Base-by-base conservation (phyloP, 1,139 yeast species). In the Scheffersomyces cryptocercus region DNA sequence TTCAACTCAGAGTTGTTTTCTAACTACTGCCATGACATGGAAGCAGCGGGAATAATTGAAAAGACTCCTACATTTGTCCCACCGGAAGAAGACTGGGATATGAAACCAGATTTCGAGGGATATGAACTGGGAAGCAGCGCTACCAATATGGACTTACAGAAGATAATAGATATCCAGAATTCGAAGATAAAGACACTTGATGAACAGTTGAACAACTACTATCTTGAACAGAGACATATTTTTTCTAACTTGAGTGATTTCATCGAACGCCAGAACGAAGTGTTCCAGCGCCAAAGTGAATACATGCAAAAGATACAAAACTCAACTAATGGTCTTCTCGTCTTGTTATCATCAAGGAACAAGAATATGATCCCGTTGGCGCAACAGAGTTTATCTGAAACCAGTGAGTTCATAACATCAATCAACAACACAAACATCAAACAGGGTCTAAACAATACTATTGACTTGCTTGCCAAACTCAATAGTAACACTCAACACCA, bases 1-100 rank as follows among this genome's bases (percentile, higher is more conserved):
- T 68, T 68, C 49, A 61, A 54, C 37, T 49, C 58, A 11, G 47
- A 49, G 2, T 40, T 51, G 7, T 67, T 67, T 44, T 46, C 50
- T 16, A 45, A 49, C 7, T 68, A 52, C 49, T 56, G 59, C n/a
- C 37, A 39, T 2, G 44, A 50, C 26, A 46, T 59, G 16, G 56
- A 56, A 29, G 35, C 45, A 16, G 40, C 37, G 2, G 58, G 58
- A 13, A 9, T 40, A 9, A 15, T 42, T n/a, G 43, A 42, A 7
- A 34, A 35, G 2, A 30, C 35, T 3, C 50, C 47, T 9, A 16
- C 24, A 13, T 15, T 28, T 12, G 16, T 29, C 8, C 36, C 37
- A 20, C 29, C 16, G 9, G 37, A 35, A 7, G 35, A 31, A 31
- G 35, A 31, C 20, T 31, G 20, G 15, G 35, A 14, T 14, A 31